Percentiles rank a stretch among this genome's conserved stretches.
Evolutionary conservation across 345 rosid species (phyloP).

Genomic region (Camelina sativa): DNA sequence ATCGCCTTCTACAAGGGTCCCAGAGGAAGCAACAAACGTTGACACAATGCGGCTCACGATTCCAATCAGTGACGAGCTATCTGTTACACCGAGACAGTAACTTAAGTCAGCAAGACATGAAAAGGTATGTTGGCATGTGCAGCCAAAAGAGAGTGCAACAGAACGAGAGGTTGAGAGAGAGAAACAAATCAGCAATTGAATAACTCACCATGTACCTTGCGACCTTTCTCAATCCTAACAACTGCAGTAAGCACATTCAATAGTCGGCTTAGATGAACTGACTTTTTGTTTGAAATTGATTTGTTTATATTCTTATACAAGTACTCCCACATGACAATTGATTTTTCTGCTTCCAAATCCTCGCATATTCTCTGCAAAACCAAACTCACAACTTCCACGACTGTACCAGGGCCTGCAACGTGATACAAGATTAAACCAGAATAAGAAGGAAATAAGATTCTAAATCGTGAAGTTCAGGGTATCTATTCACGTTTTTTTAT

Average conservation of each 20-base stretch:
- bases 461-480: slow-evolving; percentile 7
- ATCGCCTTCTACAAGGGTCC: slow-evolving; percentile 45
- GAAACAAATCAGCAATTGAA: slow-evolving; percentile 45
- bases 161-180: slow-evolving; percentile 14
- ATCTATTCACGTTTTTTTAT: neutral
- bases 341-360: slow-evolving; percentile 59
- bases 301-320: slow-evolving; percentile 55
- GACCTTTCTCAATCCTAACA: slow-evolving; percentile 54
- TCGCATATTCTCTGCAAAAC: slow-evolving; percentile 64
- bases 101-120: slow-evolving; percentile 18
- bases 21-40: slow-evolving; percentile 50
- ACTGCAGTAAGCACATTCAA: slow-evolving; percentile 59
- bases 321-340: slow-evolving; percentile 59
- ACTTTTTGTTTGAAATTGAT: slow-evolving; percentile 41
- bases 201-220: slow-evolving; percentile 60
- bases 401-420: slow-evolving; percentile 58
- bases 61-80: slow-evolving; percentile 59
- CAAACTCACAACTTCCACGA: slow-evolving; percentile 63
- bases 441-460: slow-evolving; percentile 19
- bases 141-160: slow-evolving; percentile 24
- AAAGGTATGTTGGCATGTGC: neutral
- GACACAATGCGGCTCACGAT: slow-evolving; percentile 51
- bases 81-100: slow-evolving; percentile 49
- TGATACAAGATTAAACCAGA: slow-evolving; percentile 26
- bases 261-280: slow-evolving; percentile 55